phyloP scores from a whole-genome alignment of 768 basidiomycete genomes.

The Lactifluus subvellereus region DNA sequence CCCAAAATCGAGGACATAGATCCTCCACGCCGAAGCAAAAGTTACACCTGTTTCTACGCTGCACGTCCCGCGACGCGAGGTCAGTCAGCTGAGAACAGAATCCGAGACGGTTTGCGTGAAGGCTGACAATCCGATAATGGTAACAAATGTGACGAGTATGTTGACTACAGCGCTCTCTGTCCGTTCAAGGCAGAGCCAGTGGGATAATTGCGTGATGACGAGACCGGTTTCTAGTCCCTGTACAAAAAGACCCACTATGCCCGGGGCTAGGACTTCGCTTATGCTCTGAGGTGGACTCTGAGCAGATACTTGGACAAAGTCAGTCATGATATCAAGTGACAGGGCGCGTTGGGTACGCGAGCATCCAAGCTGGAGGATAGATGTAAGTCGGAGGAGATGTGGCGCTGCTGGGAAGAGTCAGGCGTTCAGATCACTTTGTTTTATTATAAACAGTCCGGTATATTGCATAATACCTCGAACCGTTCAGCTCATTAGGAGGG shows the following conservation, averaged over 20 bases:
- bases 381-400: constrained; percentile 2
- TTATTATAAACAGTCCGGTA: background rate
- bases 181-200: constrained; percentile 7
- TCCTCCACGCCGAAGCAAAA: constrained; percentile 11
- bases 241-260: constrained; percentile 13
- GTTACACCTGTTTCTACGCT: constrained; percentile 9
- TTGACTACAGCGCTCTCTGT: background rate
- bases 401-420: background rate
- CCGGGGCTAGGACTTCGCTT: constrained; percentile 1
- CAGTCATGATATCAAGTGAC: background rate
- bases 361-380: background rate
- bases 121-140: constrained; percentile 13
- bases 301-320: background rate
- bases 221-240: constrained; percentile 17
- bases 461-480: background rate
- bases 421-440: background rate
- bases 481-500: background rate
- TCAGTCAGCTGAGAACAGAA: background rate
- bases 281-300: background rate
- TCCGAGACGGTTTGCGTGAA: background rate
- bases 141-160: constrained; percentile 7
- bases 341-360: background rate
- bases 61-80: background rate
- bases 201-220: constrained; percentile 12
- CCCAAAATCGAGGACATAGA: constrained; percentile 8